A percentile compares a stretch with the other conserved stretches of the same genome.
These are phyloP conservation scores for Castanea crenata DNA, from an alignment of 306 rosid species.

Conservation along the genomic window DNA sequence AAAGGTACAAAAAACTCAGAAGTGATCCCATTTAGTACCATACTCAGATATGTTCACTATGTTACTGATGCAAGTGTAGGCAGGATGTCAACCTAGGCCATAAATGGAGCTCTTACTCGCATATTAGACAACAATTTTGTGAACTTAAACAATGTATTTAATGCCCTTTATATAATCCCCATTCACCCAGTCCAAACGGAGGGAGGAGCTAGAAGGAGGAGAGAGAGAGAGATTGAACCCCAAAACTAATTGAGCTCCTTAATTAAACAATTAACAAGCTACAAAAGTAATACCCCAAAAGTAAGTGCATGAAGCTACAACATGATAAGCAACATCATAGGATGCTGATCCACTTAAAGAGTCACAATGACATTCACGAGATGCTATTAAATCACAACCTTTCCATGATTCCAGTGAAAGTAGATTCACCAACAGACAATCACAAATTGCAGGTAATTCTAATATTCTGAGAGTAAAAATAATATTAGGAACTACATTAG, in stretches of 20 bases:
- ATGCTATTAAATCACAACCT: constrained; percentile 4
- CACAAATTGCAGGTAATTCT: neutral
- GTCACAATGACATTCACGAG: constrained; percentile 9
- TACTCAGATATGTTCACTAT: too few relatives aligned
- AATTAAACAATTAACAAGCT: constrained; percentile 21
- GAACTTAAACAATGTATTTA: neutral
- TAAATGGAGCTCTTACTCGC: neutral
- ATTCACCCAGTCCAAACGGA: neutral
- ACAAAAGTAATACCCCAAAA: constrained; percentile 13
- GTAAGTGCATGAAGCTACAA: constrained; percentile 2
- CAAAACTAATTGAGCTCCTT: neutral
- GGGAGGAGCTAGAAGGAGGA: neutral
- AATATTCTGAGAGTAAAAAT: neutral
- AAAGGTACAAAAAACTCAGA: neutral
- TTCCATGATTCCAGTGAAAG: neutral
- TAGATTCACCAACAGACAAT: neutral
- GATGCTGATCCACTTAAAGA: constrained; percentile 8
- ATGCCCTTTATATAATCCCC: neutral
- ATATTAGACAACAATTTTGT: too few relatives aligned
- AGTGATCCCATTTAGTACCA: neutral
- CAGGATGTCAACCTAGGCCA: neutral
- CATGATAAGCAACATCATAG: constrained; percentile 8
- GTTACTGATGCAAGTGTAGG: neutral
- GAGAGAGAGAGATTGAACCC: neutral
- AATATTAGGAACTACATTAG: neutral